Base-by-base conservation (phyloP, 345 rosid species). In the Linum trigynum region DNA sequence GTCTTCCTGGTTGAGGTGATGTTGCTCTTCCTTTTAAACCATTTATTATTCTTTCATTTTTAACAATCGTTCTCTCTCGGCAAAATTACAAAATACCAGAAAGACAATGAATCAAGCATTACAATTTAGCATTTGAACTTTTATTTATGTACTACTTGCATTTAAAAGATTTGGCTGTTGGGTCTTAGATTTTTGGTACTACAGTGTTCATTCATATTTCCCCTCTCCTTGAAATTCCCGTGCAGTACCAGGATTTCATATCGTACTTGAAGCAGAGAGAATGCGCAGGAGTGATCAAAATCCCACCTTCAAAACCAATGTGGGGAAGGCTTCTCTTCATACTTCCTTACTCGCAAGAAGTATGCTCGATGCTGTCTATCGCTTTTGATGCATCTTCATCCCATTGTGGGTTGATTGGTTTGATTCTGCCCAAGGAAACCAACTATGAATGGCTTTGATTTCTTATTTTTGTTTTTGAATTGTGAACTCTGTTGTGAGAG, bases 241-340 rank as follows among this genome's bases (percentile, higher is more conserved):
- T 71, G 73, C 88, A 94, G 99, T 84, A 90, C 77, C 92, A 85
- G 84, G 96, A 90, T 73, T 94, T 90, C 76, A 85, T 84, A 66
- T 75, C 92, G 17, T 88, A 94, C 84, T 80, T 94, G 85, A 90
- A 80, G 85, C 99, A 86, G 82, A 83, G 96, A 73, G 91, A 86
- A 17, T 94, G 99, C 69, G 97, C 99, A 0, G 99, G 99, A 72
- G 99, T 94, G 39, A 94, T 94, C 68, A 94, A 86, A 78, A 81
- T 94, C 69, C 97, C 97, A 36, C 85, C 84, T n/a, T 61, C 72
- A 59, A 85, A 75, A 69, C 79, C 90, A 59, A 74, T 88, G 65
- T 90, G 99, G 99, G 76, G 95, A 48, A 85, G 99, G 86, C 96
- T 88, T 79, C 89, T 90, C 69, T 94, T 90, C 70, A 84, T 90